A percentile compares a stretch with the other conserved stretches of the same genome.
Conservation (phyloP, 2,329 filamentous ascomycete genomes). For the Aspergillus terreus region DNA sequence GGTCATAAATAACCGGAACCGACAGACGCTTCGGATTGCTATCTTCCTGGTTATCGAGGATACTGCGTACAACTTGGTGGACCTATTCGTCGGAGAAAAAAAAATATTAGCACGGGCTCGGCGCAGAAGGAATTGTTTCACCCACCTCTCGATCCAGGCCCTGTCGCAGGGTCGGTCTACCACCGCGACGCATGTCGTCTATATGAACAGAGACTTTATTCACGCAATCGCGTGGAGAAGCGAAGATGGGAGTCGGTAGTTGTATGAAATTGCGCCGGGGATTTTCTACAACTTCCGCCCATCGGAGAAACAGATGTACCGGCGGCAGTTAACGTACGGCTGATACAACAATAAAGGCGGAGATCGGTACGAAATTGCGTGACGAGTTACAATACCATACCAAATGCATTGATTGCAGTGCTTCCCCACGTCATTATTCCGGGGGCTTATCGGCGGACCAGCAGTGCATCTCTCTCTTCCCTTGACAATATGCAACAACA, state of each 20-base stretch:
- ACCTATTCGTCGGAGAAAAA: constrained; percentile 44
- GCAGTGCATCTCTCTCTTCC: neutral
- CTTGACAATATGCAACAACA: constrained; percentile 26
- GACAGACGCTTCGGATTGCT: constrained; percentile 51
- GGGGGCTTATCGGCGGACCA: constrained; percentile 1
- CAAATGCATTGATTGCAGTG: neutral
- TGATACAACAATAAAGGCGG: neutral
- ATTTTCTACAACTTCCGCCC: neutral
- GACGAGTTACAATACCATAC: neutral
- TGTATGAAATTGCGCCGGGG: neutral
- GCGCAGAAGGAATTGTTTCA: neutral
- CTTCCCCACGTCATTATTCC: constrained; percentile 3
- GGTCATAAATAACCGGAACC: constrained; percentile 66
- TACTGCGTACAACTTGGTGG: constrained; percentile 73
- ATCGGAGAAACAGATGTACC: neutral
- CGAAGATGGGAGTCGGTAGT: neutral
- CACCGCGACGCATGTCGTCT: constrained; percentile 38
- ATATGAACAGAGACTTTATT: neutral
- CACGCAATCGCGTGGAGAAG: neutral
- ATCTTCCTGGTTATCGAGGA: constrained; percentile 63
- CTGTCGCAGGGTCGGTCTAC: constrained; percentile 48
- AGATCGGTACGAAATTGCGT: neutral
- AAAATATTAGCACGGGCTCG: constrained; percentile 7
- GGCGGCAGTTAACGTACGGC: neutral
- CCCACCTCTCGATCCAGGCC: constrained; percentile 62